These are phyloP conservation scores for Alternaria angustiovoidea DNA, from an alignment of 2,329 filamentous ascomycete species.

Conservation along the genomic window DNA sequence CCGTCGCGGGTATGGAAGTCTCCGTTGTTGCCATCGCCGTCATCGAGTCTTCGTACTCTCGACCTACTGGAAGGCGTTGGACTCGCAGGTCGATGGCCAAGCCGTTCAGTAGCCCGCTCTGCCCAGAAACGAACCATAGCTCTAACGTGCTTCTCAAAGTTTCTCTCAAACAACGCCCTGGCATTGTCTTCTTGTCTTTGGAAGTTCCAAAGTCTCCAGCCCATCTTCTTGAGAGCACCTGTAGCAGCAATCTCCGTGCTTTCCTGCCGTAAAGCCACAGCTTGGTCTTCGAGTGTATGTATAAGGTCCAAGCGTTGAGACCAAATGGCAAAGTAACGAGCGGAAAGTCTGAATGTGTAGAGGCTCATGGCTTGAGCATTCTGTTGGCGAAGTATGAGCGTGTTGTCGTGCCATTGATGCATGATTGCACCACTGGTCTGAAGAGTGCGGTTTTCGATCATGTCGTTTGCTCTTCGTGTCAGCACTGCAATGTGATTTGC, in stretches of 20 bases:
- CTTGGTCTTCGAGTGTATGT: slow-evolving; percentile 52
- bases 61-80: slow-evolving; percentile 33
- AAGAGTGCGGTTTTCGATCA: slow-evolving; percentile 31
- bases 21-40: not conserved
- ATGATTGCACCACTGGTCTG: slow-evolving; percentile 47
- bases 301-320: slow-evolving; percentile 35
- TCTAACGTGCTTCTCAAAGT: slow-evolving; percentile 63
- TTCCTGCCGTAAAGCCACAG: slow-evolving; percentile 56
- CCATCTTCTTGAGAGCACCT: slow-evolving; percentile 63
- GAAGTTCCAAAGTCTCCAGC: slow-evolving; percentile 65
- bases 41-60: slow-evolving; percentile 17
- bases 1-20: not conserved
- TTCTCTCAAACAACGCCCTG: slow-evolving; percentile 61
- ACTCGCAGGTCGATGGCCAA: slow-evolving; percentile 30
- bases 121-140: slow-evolving; percentile 65
- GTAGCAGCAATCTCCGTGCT: slow-evolving; percentile 58
- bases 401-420: slow-evolving; percentile 54
- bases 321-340: slow-evolving; percentile 41
- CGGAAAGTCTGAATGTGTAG: slow-evolving; percentile 36
- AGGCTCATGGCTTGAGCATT: slow-evolving; percentile 36
- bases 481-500: slow-evolving; percentile 22
- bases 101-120: slow-evolving; percentile 52
- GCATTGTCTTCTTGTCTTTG: slow-evolving; percentile 61
- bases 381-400: slow-evolving; percentile 33
- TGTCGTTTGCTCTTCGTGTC: slow-evolving; percentile 44